phyloP scores from a whole-genome alignment of 2,329 filamentous ascomycete genomes.

The Achaetomium macrosporum region DNA sequence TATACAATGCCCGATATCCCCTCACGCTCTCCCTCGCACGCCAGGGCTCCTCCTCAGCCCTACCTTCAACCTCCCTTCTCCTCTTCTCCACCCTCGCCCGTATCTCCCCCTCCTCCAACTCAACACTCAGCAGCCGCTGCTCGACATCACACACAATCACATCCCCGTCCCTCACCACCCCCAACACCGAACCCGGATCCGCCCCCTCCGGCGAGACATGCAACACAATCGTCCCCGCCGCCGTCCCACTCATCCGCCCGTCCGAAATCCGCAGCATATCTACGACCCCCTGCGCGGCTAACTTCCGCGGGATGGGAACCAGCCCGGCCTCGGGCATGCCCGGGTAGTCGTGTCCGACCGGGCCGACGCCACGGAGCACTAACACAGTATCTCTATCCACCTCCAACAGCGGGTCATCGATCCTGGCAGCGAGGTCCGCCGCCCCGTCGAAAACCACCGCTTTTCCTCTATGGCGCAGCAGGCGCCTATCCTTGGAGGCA shows the following conservation, averaged over 20 bases:
- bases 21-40: slow-evolving; percentile 29
- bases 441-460: slow-evolving; percentile 67
- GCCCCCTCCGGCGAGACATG: slow-evolving; percentile 85
- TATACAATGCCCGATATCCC: slow-evolving; percentile 55
- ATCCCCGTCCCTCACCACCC: slow-evolving; percentile 70
- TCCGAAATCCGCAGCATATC: slow-evolving; percentile 85
- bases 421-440: slow-evolving; percentile 65
- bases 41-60: slow-evolving; percentile 13
- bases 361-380: slow-evolving; percentile 82
- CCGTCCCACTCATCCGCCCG: slow-evolving; percentile 79
- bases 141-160: slow-evolving; percentile 71
- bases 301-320: slow-evolving; percentile 64
- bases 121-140: slow-evolving; percentile 51
- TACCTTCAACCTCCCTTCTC: slow-evolving; percentile 24
- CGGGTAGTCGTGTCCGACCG: slow-evolving; percentile 65
- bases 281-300: slow-evolving; percentile 64
- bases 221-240: slow-evolving; percentile 83
- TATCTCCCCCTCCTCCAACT: slow-evolving; percentile 67
- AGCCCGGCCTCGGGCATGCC: slow-evolving; percentile 84
- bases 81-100: slow-evolving; percentile 47
- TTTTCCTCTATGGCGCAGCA: slow-evolving; percentile 41
- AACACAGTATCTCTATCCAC: slow-evolving; percentile 58
- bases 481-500: slow-evolving; percentile 65
- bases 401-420: slow-evolving; percentile 54
- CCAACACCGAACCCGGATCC: slow-evolving; percentile 67